phyloP scores from a whole-genome alignment of 2,329 filamentous ascomycete genomes.

The Sarocladium strictum region DNA sequence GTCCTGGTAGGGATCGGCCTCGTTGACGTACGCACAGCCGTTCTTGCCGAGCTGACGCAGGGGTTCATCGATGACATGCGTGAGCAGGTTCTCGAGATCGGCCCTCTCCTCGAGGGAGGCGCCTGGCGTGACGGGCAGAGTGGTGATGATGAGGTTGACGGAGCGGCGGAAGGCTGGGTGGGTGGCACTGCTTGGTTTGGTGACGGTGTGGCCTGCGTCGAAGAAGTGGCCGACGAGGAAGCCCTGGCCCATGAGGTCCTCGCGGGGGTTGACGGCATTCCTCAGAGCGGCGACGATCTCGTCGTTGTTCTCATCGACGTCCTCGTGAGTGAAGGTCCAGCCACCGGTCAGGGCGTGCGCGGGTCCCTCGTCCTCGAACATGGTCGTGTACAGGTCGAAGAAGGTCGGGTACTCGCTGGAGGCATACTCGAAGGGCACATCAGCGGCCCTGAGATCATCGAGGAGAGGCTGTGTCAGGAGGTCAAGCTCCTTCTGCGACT shows the following conservation, averaged over 20 bases:
- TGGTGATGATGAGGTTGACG: conserved; percentile 28
- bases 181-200: conserved; percentile 31
- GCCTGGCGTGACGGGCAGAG: conserved; percentile 25
- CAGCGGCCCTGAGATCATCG: conserved; percentile 23
- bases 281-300: conserved; percentile 29
- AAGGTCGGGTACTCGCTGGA: conserved; percentile 26
- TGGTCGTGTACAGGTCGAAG: conserved; percentile 29
- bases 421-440: conserved; percentile 21
- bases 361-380: conserved; percentile 29
- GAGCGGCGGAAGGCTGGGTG: conserved; percentile 32
- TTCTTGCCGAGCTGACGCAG: conserved; percentile 22
- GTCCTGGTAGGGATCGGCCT: conserved; percentile 40
- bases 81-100: conserved; percentile 32
- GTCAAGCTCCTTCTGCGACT: conserved; percentile 27
- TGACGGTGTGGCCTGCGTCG: conserved; percentile 27
- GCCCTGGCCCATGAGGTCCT: conserved; percentile 20
- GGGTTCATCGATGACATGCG: conserved; percentile 28
- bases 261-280: conserved; percentile 22
- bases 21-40: conserved; percentile 41
- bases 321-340: conserved; percentile 29
- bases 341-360: conserved; percentile 29
- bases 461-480: conserved; percentile 28
- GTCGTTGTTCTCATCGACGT: conserved; percentile 28
- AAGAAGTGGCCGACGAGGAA: conserved; percentile 33
- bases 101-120: conserved; percentile 36